Base-by-base conservation (phyloP, 2,329 filamentous ascomycete genomes). In the Pseudogymnoascus sp. region DNA sequence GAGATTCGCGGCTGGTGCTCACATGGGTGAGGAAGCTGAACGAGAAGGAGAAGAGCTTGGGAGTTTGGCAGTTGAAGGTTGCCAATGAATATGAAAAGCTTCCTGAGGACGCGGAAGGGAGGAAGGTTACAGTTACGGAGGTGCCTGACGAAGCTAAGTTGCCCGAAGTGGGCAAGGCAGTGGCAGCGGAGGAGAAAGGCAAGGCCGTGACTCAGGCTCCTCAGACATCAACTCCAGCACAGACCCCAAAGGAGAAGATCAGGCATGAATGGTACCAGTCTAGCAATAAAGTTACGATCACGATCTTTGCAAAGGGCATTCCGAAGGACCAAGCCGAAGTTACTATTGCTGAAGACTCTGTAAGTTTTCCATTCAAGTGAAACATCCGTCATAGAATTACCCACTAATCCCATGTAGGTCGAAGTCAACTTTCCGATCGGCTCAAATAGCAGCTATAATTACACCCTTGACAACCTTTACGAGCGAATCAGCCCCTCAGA, bases 1-100 rank as follows among this genome's bases (percentile, higher is more conserved):
- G 87, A 3, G 88, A 97, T 75, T 88, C 92, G 0, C 83, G 87
- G 64, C 83, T 86, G 68, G 84, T 93, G 67, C 85, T 93, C 18
- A 78, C 79, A 16, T 87, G 85, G 80, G 77, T 65, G 42, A 78
- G 78, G 65, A 81, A 80, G 69, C 75, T 81, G 62, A 79, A 82
- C 62, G 73, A 74, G n/a, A 77, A 83, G 68, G 78, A 82, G 69
- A 80, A 81, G 70, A 78, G 75, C 18, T 66, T 85, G 61, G 76
- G 76, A 1, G 82, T 87, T 63, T 89, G 86, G 86, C 75, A 79
- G 66, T 75, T 77, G 34, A 88, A 86, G 75, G 73, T 82, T 18
- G 76, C 78, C 34, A 73, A 71, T 1, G 84, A 84, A 71, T 71
- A 86, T 45, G 77, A 78, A 16, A 77, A 73, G 2, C 69, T 85